phyloP scores from a whole-genome alignment of 495 filamentous ascomycete genomes.

The Podospora pseudocomata region DNA sequence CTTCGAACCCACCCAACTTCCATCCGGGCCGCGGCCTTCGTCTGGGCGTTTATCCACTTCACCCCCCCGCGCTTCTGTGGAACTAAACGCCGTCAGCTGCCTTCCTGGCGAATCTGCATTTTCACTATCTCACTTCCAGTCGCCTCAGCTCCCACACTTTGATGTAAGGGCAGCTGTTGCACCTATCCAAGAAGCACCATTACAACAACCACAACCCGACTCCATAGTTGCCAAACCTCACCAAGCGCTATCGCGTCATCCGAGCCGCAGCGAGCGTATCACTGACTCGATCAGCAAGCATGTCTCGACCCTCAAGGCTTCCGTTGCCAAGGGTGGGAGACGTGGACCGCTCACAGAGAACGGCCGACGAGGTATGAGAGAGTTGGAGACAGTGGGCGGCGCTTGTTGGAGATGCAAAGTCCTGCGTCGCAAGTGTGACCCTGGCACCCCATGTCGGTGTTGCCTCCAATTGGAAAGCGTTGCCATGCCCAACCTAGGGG shows the following conservation, averaged over 20 bases:
- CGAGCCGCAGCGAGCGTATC: slow-evolving; percentile 29
- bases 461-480: slow-evolving; percentile 27
- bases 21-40: background rate
- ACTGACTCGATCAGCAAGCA: slow-evolving; percentile 34
- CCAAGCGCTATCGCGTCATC: slow-evolving; percentile 20
- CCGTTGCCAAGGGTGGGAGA: slow-evolving; percentile 30
- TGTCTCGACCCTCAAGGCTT: slow-evolving; percentile 27
- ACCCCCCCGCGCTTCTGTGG: slow-evolving; percentile 17
- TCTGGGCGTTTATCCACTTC: slow-evolving; percentile 10
- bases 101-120: slow-evolving; percentile 8
- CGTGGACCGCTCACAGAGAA: slow-evolving; percentile 28
- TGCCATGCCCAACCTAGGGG: slow-evolving; percentile 28
- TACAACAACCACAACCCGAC: background rate
- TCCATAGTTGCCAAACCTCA: background rate
- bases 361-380: slow-evolving; percentile 29
- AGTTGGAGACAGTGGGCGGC: slow-evolving; percentile 26
- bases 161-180: background rate
- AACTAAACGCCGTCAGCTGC: slow-evolving; percentile 17
- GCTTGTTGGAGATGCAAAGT: slow-evolving; percentile 40
- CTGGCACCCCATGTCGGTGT: slow-evolving; percentile 28
- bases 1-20: slow-evolving; percentile 3
- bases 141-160: background rate
- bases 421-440: slow-evolving; percentile 34
- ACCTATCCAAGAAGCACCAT: background rate
- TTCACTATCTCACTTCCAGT: background rate